phyloP scores from a whole-genome alignment of 2,329 filamentous ascomycete species.

The Tolypocladium amazonense region DNA sequence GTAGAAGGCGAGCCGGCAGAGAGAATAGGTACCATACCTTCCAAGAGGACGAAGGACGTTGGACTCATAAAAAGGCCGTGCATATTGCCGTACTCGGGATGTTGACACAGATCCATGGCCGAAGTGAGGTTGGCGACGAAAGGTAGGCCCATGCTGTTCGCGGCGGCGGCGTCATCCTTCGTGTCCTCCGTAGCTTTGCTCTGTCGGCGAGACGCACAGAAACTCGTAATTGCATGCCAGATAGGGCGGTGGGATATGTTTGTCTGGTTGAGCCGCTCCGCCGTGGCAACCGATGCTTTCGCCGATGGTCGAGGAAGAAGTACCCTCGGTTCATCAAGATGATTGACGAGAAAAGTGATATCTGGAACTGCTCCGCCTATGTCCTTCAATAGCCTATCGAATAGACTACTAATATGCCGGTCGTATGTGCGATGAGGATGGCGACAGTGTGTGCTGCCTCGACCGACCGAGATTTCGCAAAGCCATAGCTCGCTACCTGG shows the following conservation, averaged over 20 bases:
- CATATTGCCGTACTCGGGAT: constrained; percentile 28
- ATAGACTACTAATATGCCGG: constrained; percentile 18
- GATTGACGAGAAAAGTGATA: constrained; percentile 32
- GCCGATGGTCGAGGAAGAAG: constrained; percentile 13
- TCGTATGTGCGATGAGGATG: constrained; percentile 23
- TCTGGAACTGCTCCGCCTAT: constrained; percentile 19
- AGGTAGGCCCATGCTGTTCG: constrained; percentile 11
- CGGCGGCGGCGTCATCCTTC: neutral
- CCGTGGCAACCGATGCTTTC: neutral
- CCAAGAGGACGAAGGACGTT: constrained; percentile 25
- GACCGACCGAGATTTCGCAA: constrained; percentile 18
- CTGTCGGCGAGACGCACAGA: neutral
- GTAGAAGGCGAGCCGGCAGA: constrained; percentile 33
- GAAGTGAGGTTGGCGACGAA: constrained; percentile 21
- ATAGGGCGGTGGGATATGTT: constrained; percentile 15
- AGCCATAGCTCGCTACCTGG: constrained; percentile 25
- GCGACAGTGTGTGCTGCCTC: constrained; percentile 18
- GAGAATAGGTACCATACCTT: constrained; percentile 33
- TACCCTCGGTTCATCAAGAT: constrained; percentile 36
- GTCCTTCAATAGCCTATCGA: constrained; percentile 19
- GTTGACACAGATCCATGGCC: constrained; percentile 28
- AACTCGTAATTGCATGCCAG: constrained; percentile 20
- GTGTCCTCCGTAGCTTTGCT: too few relatives aligned
- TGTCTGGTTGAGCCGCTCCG: constrained; percentile 8
- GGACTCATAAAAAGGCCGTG: constrained; percentile 37